These are phyloP conservation scores for Pseudogymnoascus sp. DNA, from an alignment of 2,329 filamentous ascomycete species.

Conservation along the genomic window DNA sequence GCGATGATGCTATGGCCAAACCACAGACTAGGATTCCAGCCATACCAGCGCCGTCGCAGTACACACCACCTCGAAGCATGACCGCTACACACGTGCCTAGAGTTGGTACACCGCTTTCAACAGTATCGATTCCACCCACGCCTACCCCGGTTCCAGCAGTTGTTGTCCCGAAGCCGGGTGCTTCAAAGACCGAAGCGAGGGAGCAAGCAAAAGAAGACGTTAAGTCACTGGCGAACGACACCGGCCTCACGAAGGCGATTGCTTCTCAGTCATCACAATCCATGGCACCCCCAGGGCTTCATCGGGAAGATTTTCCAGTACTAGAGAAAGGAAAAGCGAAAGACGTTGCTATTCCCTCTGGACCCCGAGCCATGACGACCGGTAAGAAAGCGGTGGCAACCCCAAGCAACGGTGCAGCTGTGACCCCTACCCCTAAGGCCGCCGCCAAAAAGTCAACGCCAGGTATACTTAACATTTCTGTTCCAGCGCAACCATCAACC, in stretches of 20 bases:
- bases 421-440: constrained; percentile 2
- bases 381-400: constrained; percentile 13
- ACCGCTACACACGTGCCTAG: constrained; percentile 21
- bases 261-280: constrained; percentile 25
- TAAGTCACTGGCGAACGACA: constrained; percentile 42
- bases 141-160: constrained; percentile 14
- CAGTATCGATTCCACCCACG: constrained; percentile 25
- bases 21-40: constrained; percentile 20
- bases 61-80: constrained; percentile 23
- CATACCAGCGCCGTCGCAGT: constrained; percentile 23
- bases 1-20: constrained; percentile 25
- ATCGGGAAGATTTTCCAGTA: constrained; percentile 59
- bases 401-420: constrained; percentile 15
- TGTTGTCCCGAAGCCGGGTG: constrained; percentile 7
- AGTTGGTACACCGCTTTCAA: constrained; percentile 26
- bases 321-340: constrained; percentile 38
- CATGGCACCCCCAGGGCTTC: constrained; percentile 36
- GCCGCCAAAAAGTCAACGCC: constrained; percentile 24
- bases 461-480: constrained; percentile 44
- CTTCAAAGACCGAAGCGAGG: background rate
- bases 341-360: constrained; percentile 14
- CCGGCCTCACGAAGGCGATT: constrained; percentile 43
- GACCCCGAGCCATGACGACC: constrained; percentile 16
- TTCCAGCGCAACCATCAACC: constrained; percentile 36
- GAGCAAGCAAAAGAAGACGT: constrained; percentile 38